phyloP scores from a whole-genome alignment of 164 flowering plant genomes.

The Stephania cephalantha region DNA sequence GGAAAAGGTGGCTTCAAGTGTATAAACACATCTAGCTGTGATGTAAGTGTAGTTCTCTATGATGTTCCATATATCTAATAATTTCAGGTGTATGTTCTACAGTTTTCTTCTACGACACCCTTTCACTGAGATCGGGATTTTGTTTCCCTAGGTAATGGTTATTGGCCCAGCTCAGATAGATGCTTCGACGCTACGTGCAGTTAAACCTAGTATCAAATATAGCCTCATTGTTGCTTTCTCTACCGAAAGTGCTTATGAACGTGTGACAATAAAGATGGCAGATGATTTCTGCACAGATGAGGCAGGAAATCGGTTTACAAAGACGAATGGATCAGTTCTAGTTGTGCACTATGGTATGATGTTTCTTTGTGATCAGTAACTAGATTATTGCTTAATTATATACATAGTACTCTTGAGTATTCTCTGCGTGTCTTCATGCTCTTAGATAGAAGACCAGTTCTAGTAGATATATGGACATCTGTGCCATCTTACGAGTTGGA shows the following conservation, averaged over 20 bases:
- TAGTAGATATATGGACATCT: constrained; percentile 44
- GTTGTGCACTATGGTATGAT: constrained; percentile 42
- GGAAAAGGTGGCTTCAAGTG: constrained; percentile 51
- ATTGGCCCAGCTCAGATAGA: constrained; percentile 38
- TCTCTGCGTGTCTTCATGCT: neutral
- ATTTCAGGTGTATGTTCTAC: neutral
- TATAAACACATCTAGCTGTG: constrained; percentile 38
- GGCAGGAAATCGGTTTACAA: constrained; percentile 41
- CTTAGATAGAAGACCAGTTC: constrained; percentile 56
- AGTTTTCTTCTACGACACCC: neutral
- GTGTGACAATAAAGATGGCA: constrained; percentile 37
- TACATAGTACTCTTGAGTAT: neutral
- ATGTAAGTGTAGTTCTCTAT: constrained; percentile 27
- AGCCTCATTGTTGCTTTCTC: constrained; percentile 34
- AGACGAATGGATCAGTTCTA: constrained; percentile 33
- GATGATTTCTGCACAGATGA: constrained; percentile 43
- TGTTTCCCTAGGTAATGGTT: constrained; percentile 32
- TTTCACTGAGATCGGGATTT: neutral
- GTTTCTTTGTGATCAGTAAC: neutral
- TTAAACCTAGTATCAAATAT: constrained; percentile 32
- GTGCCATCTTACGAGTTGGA: constrained; percentile 43
- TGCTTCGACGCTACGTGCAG: constrained; percentile 30
- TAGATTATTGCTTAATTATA: neutral
- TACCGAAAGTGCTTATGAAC: constrained; percentile 21
- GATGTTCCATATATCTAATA: neutral